A percentile compares a stretch with the other conserved stretches of the same genome.
Conservation (phyloP, 495 filamentous ascomycete species). For the Hyphodiscus hymeniophilus region DNA sequence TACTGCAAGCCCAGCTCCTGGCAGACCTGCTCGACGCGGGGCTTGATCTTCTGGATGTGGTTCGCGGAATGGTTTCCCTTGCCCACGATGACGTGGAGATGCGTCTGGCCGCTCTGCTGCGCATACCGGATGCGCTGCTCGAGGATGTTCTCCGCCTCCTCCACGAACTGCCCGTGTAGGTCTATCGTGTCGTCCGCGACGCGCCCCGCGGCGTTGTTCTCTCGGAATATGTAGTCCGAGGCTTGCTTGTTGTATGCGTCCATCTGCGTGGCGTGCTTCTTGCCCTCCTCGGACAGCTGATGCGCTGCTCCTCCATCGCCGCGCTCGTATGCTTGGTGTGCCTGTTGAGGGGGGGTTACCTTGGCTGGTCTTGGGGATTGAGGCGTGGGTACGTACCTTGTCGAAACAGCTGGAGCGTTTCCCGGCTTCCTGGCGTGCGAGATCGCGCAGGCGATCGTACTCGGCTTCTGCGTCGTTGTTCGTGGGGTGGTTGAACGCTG, state of each 20-base stretch:
- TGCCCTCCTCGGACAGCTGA: constrained; percentile 73
- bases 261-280: constrained; percentile 69
- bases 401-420: constrained; percentile 72
- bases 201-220: constrained; percentile 71
- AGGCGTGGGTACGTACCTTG: constrained; percentile 35
- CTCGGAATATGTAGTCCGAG: constrained; percentile 86
- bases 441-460: constrained; percentile 83
- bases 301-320: constrained; percentile 78
- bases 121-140: constrained; percentile 74
- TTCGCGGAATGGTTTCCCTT: constrained; percentile 80
- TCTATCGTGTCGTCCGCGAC: constrained; percentile 80
- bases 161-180: constrained; percentile 86
- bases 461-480: constrained; percentile 65
- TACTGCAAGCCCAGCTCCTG: constrained; percentile 73
- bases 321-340: constrained; percentile 68
- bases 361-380: not conserved
- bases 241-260: constrained; percentile 81
- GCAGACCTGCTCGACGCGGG: constrained; percentile 79
- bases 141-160: constrained; percentile 87
- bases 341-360: constrained; percentile 32
- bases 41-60: constrained; percentile 85
- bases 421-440: constrained; percentile 68
- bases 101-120: constrained; percentile 57
- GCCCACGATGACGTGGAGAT: constrained; percentile 86
- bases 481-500: constrained; percentile 76